These are phyloP conservation scores for Xerocomus spinulosus DNA, from an alignment of 768 basidiomycete genomes.

Conservation along the genomic window DNA sequence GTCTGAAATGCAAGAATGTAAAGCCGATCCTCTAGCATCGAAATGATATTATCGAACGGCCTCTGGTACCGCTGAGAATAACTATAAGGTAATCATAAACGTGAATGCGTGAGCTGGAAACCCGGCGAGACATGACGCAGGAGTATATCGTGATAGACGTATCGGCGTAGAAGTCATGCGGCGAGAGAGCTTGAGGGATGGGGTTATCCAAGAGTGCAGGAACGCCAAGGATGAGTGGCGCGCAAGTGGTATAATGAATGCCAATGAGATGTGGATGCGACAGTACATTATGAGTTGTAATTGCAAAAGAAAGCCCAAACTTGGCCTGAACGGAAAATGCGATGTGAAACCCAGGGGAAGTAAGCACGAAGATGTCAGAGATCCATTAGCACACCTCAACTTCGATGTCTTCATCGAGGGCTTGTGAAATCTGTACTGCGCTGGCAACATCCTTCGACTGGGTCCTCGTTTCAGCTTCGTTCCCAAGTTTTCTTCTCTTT, in stretches of 20 bases:
- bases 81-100: conserved; percentile 18
- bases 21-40: background rate
- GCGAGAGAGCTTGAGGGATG: background rate
- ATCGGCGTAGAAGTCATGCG: conserved; percentile 3
- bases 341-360: background rate
- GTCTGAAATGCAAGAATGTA: background rate
- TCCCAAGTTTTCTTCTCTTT: conserved; percentile 48
- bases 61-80: conserved; percentile 13
- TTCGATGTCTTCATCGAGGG: conserved; percentile 27
- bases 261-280: conserved; percentile 16
- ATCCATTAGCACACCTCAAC: conserved; percentile 24
- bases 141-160: conserved; percentile 6
- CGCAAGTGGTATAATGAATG: conserved; percentile 20
- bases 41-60: conserved; percentile 16
- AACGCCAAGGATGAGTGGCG: conserved; percentile 3
- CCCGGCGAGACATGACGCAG: background rate
- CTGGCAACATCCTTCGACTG: conserved; percentile 1
- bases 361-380: background rate
- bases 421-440: conserved; percentile 5
- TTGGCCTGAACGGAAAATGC: conserved; percentile 5
- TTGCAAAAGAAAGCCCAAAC: conserved; percentile 1
- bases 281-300: conserved; percentile 7
- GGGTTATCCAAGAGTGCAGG: conserved; percentile 20
- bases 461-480: background rate
- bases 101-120: conserved; percentile 5